Base-by-base conservation (phyloP, 139 green algal genomes). In the Tetratostichococcus sp. region DNA sequence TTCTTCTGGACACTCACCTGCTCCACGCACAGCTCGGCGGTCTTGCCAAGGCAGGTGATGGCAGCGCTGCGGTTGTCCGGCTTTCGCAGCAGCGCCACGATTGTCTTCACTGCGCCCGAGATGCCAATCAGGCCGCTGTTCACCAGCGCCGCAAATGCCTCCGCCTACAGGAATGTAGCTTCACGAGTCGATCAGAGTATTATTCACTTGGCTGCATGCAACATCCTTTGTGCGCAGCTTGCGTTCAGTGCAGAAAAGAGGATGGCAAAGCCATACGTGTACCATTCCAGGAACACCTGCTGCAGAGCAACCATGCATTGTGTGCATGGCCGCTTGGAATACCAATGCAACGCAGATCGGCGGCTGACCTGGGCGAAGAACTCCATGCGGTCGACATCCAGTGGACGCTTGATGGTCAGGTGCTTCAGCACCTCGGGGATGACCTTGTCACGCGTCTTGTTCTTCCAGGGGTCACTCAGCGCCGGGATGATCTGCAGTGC, bases 41-140 rank as follows among this genome's bases (percentile, higher is more conserved):
- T 91, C 71, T 93, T 93, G 28, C 89, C 89, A 72, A 93, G 78
- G 84, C 91, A 90, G 25, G 89, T 94, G 34, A 93, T 42, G 16
- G 79, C 87, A 0, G 89, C 88, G 22, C 65, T 75, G 22, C 84
- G 84, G 65, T 73, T 93, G 67, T 90, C 88, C 0, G 74, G 70
- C 73, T 90, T 88, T 30, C 79, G 76, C 35, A 91, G 75, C 79
- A 93, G 79, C 25, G 75, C 69, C 31, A 57, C 67, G 42, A 93
- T 86, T 16, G 88, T 90, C 71, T 82, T 77, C 0, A 89, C 71
- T 0, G 89, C 84, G 23, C 86, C 84, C 81, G 31, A n/a, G 42
- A 91, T 78, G 25, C 71, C 39, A 32, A 89, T 75, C 43, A 80
- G 82, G 19, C 83, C 86, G 19, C 87, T 57, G 32, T 77, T 73